These are phyloP conservation scores for Anacardium occidentale DNA, from an alignment of 345 rosid genomes.

Conservation along the genomic window DNA sequence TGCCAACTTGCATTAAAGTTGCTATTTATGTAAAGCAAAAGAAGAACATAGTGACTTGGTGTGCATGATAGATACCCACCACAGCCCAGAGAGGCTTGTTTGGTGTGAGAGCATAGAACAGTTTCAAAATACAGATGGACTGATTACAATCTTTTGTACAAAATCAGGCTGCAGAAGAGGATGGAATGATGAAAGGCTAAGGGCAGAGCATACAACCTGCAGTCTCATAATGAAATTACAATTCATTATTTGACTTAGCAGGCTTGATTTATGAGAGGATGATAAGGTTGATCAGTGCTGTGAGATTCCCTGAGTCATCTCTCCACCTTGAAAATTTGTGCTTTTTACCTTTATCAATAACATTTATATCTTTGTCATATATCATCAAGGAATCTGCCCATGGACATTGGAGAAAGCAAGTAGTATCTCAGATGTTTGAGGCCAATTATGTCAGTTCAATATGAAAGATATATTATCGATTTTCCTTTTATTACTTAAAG, in stretches of 20 bases:
- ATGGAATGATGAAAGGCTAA: too few species aligned
- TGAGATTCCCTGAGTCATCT: constrained; percentile 1
- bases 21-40: constrained; percentile 20
- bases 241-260: background rate
- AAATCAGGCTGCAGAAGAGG: too few species aligned
- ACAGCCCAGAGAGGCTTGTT: too few species aligned
- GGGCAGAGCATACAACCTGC: too few species aligned
- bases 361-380: constrained; percentile 23
- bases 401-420: constrained; percentile 7
- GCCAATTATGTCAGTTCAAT: constrained; percentile 16
- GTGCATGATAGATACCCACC: background rate
- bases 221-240: too few species aligned
- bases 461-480: constrained; percentile 1
- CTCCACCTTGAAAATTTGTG: constrained; percentile 5
- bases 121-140: too few species aligned
- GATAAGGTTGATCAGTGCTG: constrained; percentile 3
- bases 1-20: background rate
- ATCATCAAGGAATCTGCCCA: constrained; percentile 22
- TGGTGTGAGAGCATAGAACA: too few species aligned
- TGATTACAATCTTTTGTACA: too few species aligned
- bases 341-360: background rate
- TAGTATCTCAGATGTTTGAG: constrained; percentile 18
- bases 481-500: background rate
- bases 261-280: background rate
- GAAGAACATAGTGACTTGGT: constrained; percentile 17